phyloP scores from a whole-genome alignment of 1,139 yeast species.

The Kodamaea alishanica region DNA sequence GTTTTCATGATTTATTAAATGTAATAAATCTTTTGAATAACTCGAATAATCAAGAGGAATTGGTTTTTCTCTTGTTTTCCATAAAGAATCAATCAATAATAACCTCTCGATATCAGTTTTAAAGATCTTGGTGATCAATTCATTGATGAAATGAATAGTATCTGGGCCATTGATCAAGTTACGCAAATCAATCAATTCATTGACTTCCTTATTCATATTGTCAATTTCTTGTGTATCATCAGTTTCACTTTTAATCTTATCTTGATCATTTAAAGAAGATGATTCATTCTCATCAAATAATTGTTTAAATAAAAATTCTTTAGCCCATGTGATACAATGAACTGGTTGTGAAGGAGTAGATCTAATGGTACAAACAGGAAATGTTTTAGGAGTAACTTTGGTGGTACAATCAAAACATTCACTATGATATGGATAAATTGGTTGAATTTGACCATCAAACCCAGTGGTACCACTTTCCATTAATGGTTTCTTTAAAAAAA shows the following conservation, averaged over 20 bases:
- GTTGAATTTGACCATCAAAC: constrained; percentile 88
- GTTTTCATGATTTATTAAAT: constrained; percentile 5
- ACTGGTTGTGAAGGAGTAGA: constrained; percentile 96
- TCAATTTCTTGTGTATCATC: constrained; percentile 65
- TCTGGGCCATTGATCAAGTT: constrained; percentile 32
- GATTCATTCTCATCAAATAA: constrained; percentile 61
- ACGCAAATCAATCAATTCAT: constrained; percentile 68
- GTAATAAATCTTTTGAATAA: constrained; percentile 16
- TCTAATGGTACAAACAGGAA: constrained; percentile 94
- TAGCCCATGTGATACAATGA: constrained; percentile 98
- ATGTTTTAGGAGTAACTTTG: constrained; percentile 84
- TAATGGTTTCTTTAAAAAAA: constrained; percentile 69
- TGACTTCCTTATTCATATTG: constrained; percentile 66
- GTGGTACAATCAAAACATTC: constrained; percentile 94
- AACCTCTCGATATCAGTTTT: constrained; percentile 72
- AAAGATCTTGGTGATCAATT: constrained; percentile 56
- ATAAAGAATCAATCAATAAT: constrained; percentile 65
- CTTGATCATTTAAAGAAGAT: constrained; percentile 24
- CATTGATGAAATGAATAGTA: constrained; percentile 24
- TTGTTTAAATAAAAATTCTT: constrained; percentile 79
- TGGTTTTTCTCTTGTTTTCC: constrained; percentile 74
- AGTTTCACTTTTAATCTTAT: constrained; percentile 47
- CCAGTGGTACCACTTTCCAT: constrained; percentile 97
- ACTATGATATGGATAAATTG: constrained; percentile 74
- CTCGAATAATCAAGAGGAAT: constrained; percentile 46